Base-by-base conservation (phyloP, 208 protist genomes). In the Eutreptiella sp. region DNA sequence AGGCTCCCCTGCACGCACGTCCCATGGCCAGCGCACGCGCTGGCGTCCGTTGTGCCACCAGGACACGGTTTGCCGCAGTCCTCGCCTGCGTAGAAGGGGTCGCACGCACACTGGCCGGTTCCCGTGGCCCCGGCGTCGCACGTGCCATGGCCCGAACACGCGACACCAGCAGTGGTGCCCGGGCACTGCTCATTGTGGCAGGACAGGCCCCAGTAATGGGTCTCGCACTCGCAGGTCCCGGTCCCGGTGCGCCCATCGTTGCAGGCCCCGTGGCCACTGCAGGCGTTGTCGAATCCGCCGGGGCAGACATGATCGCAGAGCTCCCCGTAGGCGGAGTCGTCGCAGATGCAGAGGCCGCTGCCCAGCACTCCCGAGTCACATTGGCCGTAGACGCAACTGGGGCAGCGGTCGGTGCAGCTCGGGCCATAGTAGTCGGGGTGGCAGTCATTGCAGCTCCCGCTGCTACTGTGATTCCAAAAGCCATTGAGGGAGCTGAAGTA, bases 81-180 rank as follows among this genome's bases (percentile, higher is more conserved):
- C 19, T 7, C 11, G 5, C 61, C 57, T 5, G 58, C 23, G 16
- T 61, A 67, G 5, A 19, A 7, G 34, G 23, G n/a, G 5, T 64
- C 19, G 36, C 58, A 64, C 7, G 45, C 45, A 33, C 58, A 64
- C 32, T 27, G 7, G n/a, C 58, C 58, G 21, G 16, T 60, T 7
- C 58, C 58, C 5, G 53, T 36, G n/a, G 7, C 7, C 16, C 58
- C 58, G 34, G 59, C 58, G 34, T 62, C 23, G 34, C 58, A 64
- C 5, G 5, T 24, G 5, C 58, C 58, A 7, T 64, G 58, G 26
- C 43, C 43, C 9, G 9, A 21, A 24, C 43, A 48, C 9, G 43
- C n/a, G 43, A n/a, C 24, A 7, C n/a, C n/a, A n/a, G n/a, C n/a
- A 5, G 23, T 7, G 4, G 53, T 27, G 19, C n/a, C 61, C 9